These are phyloP conservation scores for Silene vulgaris DNA, from an alignment of 179 eudicot genomes.

Conservation along the genomic window DNA sequence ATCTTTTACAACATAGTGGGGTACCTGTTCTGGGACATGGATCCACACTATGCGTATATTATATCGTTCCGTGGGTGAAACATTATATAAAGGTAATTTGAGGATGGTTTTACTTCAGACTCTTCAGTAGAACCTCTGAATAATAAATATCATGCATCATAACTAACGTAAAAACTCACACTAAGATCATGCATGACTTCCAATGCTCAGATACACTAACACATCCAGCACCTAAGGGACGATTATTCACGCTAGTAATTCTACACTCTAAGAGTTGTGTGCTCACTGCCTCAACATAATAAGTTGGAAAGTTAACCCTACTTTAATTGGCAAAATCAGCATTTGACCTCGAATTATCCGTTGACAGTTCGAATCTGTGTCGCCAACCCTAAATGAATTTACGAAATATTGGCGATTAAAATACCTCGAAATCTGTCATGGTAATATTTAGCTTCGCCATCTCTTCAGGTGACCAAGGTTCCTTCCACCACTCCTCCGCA, in stretches of 20 bases:
- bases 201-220: background rate
- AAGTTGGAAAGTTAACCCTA: background rate
- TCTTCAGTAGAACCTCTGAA: background rate
- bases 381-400: background rate
- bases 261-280: background rate
- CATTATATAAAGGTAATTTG: background rate
- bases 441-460: constrained; percentile 56
- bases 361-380: background rate
- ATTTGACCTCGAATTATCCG: background rate
- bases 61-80: background rate
- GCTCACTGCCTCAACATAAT: background rate
- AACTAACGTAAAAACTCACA: background rate
- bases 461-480: constrained; percentile 65
- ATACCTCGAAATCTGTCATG: constrained; percentile 91
- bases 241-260: background rate
- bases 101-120: background rate
- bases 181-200: background rate
- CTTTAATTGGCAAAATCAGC: background rate
- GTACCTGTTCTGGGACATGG: background rate
- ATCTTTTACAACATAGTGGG: background rate
- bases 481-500: constrained; percentile 65
- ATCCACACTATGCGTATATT: background rate
- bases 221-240: background rate
- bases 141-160: background rate
- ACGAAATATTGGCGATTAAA: background rate